A percentile compares a stretch with the other conserved stretches of the same genome.
These are phyloP conservation scores for Protostelium mycophagum DNA, from an alignment of 78 protist species.

Conservation along the genomic window DNA sequence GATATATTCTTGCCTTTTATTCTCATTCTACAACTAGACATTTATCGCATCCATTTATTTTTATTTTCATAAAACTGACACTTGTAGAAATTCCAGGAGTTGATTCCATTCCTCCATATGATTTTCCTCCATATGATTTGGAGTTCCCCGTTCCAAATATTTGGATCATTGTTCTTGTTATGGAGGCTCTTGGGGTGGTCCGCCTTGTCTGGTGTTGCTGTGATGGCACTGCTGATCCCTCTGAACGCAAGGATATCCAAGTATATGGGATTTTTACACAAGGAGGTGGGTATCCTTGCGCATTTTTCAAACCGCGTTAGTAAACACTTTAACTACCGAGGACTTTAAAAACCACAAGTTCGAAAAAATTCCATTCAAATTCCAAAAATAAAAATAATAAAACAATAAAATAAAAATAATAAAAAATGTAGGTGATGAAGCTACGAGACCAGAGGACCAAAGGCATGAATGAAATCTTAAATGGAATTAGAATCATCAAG, in stretches of 20 bases:
- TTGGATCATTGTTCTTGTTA: conserved; percentile 31
- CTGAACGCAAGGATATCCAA: conserved; percentile 11
- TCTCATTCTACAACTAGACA: too few relatives aligned
- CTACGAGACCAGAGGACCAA: conserved; percentile 53
- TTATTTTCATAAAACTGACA: too few relatives aligned
- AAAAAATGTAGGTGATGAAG: conserved; percentile 29
- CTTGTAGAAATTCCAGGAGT: conserved; percentile 60
- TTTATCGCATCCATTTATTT: too few relatives aligned
- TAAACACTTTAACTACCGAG: too few relatives aligned
- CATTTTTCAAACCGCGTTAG: not conserved
- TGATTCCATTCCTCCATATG: conserved; percentile 62
- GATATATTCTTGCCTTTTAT: too few relatives aligned
- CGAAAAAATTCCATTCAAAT: too few relatives aligned
- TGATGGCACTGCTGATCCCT: conserved; percentile 31
- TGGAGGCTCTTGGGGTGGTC: conserved; percentile 15
- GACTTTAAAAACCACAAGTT: too few relatives aligned
- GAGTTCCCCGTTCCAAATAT: conserved; percentile 58
- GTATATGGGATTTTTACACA: conserved; percentile 1
- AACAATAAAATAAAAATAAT: too few relatives aligned
- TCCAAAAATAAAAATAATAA: too few relatives aligned
- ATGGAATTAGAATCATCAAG: conserved; percentile 73
- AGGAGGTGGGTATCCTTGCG: conserved; percentile 11
- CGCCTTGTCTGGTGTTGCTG: conserved; percentile 25
- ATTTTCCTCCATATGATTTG: conserved; percentile 77
- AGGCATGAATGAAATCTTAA: conserved; percentile 64